phyloP scores from a whole-genome alignment of 2,329 filamentous ascomycete genomes.

The Tolypocladium endophyticum region DNA sequence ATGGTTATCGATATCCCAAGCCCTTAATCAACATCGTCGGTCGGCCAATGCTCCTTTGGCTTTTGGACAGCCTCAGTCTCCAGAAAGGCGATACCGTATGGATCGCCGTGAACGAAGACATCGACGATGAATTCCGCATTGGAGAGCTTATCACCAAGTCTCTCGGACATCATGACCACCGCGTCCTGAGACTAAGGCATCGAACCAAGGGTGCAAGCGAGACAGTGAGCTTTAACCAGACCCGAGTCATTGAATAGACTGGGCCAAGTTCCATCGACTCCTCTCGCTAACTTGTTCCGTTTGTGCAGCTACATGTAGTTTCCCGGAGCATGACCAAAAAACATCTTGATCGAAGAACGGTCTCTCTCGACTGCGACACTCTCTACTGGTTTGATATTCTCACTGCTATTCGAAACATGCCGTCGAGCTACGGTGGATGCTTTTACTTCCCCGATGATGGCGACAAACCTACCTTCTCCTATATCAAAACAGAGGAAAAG shows the following conservation, averaged over 20 bases:
- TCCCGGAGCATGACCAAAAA: slow-evolving; percentile 17
- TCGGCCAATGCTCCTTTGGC: slow-evolving; percentile 18
- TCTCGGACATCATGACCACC: slow-evolving; percentile 13
- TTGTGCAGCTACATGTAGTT: slow-evolving; percentile 15
- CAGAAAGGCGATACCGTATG: slow-evolving; percentile 14
- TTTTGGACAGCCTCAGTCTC: slow-evolving; percentile 17
- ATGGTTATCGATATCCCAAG: slow-evolving; percentile 19
- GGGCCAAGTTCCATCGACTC: neutral
- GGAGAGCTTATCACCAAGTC: slow-evolving; percentile 15
- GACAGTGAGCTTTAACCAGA: slow-evolving; percentile 9
- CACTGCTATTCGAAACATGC: slow-evolving; percentile 13
- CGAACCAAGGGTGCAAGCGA: slow-evolving; percentile 18
- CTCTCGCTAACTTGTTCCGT: neutral
- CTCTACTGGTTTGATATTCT: slow-evolving; percentile 21
- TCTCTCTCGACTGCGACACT: slow-evolving; percentile 21
- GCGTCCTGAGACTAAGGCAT: slow-evolving; percentile 12
- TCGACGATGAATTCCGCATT: slow-evolving; percentile 17
- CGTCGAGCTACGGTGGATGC: slow-evolving; percentile 12
- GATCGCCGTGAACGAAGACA: slow-evolving; percentile 18
- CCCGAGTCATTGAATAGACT: neutral
- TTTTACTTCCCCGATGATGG: slow-evolving; percentile 17
- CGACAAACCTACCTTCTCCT: slow-evolving; percentile 18
- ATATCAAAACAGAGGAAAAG: slow-evolving; percentile 15
- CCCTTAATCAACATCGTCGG: slow-evolving; percentile 21
- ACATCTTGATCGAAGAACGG: slow-evolving; percentile 14